Conservation (phyloP, 257 asterid species). For the Salvia hispanica region DNA sequence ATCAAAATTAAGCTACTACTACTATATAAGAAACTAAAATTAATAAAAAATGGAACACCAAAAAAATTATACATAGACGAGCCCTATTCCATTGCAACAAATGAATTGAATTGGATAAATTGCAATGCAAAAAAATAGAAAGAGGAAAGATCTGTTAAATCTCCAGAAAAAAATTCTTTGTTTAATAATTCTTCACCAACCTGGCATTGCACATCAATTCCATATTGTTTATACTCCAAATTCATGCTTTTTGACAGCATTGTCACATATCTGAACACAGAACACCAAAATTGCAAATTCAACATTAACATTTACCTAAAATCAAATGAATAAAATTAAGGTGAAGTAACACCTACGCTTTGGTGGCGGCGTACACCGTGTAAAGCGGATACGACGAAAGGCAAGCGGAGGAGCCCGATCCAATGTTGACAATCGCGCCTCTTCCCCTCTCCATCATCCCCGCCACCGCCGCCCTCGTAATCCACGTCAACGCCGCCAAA, state of each 20-base stretch:
- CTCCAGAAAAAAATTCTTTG: too few relatives aligned
- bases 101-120: too few relatives aligned
- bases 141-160: too few relatives aligned
- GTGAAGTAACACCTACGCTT: too few relatives aligned
- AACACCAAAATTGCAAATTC: conserved; percentile 4
- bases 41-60: too few relatives aligned
- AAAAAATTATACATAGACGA: too few relatives aligned
- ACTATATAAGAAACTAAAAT: too few relatives aligned
- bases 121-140: too few relatives aligned
- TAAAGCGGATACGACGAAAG: conserved; percentile 35
- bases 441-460: conserved; percentile 35
- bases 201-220: conserved; percentile 45
- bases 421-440: conserved; percentile 36
- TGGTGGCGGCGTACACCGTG: conserved; percentile 41
- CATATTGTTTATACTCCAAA: conserved; percentile 40
- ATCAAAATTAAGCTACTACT: too few relatives aligned
- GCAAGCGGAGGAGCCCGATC: conserved; percentile 33
- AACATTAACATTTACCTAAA: neutral
- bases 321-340: too few relatives aligned
- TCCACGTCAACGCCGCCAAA: conserved; percentile 31
- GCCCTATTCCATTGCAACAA: too few relatives aligned
- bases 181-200: conserved; percentile 1
- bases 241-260: conserved; percentile 40
- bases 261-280: conserved; percentile 38
- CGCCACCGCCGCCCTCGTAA: conserved; percentile 31